Base-by-base conservation (phyloP, 768 basidiomycete species). In the Melanogaster broomeanus region DNA sequence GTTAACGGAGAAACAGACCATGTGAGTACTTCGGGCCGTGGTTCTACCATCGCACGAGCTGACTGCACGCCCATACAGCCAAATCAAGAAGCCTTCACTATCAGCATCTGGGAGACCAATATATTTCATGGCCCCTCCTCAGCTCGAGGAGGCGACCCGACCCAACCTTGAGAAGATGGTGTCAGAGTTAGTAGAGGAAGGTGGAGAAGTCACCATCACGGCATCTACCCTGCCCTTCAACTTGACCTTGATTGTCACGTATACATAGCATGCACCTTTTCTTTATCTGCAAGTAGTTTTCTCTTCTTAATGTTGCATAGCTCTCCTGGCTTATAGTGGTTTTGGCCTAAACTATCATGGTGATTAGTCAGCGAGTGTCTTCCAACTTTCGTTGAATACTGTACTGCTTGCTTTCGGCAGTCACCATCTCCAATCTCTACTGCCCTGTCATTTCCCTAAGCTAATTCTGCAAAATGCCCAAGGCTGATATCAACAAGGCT, bases 51-150 rank as follows among this genome's bases (percentile, higher is more conserved):
- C 15, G 18, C 18, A 16, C 27, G 21, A 21, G 40, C 60, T 51
- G n/a, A 57, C n/a, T 34, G 38, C 9, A 39, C 5, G 22, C 22
- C 16, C 22, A 22, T 30, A 5, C 63, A 99, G 97, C 57, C 97
- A 98, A 83, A 88, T 98, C 73, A 96, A 94, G 74, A 93, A 87
- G 64, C 97, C 97, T 0, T 98, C 97, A 0, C 69, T 99, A 16
- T 90, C 95, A 4, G 83, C 85, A 1, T 77, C 84, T 6, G 79
- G 78, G 21, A 81, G 78, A 59, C 89, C 87, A 33, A 85, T 98
- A 34, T 99, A 97, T 76, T 84, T 94, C 67, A 93, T 96, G 68
- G 90, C 91, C 1, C 96, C 97, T 8, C 90, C 93, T 5, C 91
- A 93, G 63, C 79, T 99, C 13, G 92, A 97, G 67, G 76, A 84